Base-by-base conservation (phyloP, 768 basidiomycete species). In the Zangia roseola region DNA sequence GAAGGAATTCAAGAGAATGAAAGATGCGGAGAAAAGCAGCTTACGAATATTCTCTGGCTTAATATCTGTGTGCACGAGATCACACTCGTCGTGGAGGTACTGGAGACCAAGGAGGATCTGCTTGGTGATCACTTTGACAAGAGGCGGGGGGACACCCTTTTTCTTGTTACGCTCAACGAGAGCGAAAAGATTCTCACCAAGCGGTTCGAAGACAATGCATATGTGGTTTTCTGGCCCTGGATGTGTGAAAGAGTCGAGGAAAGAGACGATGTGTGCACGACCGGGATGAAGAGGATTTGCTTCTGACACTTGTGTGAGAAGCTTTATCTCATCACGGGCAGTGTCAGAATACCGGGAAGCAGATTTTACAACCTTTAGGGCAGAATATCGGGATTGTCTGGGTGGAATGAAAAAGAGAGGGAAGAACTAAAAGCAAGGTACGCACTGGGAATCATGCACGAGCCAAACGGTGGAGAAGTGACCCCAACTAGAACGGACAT, bases 381-480 rank as follows among this genome's bases (percentile, higher is more conserved):
- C 93, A 38, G 91, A 91, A 69, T 94, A 93, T 35, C 80, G 75
- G 26, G 79, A 77, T 36, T 77, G 74, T 7, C 92, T 94, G 58
- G 21, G 31, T 23, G 37, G 33, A 31, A 55, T 53, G 51, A 65
- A 47, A 54, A 59, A 24, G 40, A 44, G 50, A 25, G 38, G 14
- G 26, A 35, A 40, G 40, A 43, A 28, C 20, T 44, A 20, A 47
- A 42, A 36, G 34, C 43, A 43, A 58, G 35, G 40, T 38, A 78
- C 88, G 63, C 57, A 91, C 89, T 81, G 70, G 23, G 73, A 69
- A 65, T 92, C 91, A 62, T 85, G 84, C 17, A 89, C 88, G 28
- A 93, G 84, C 92, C 92, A 94, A 21, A 94, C 93, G 14, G 93
- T 94, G 2, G 90, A 93, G 67, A 95, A 95, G 71, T 94, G 92